A percentile compares a stretch with the other conserved stretches of the same genome.
These are phyloP conservation scores for Otatea glauca DNA, from an alignment of 176 grass and related monocot species.

Conservation along the genomic window DNA sequence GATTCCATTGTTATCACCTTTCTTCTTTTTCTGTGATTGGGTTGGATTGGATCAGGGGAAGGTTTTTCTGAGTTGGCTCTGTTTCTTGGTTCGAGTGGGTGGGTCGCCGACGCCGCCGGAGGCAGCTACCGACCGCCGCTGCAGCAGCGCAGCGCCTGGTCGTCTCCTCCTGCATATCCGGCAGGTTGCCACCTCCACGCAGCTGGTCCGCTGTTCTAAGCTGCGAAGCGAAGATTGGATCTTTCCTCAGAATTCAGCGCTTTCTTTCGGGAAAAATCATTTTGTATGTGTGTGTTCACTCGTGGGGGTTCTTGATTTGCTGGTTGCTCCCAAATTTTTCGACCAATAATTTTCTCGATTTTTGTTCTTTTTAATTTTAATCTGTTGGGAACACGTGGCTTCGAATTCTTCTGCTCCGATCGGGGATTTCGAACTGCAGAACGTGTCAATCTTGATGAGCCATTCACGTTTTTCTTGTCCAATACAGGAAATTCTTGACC, in stretches of 20 bases:
- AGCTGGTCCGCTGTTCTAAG: neutral
- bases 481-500: neutral
- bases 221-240: neutral
- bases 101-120: neutral
- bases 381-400: neutral
- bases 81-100: neutral
- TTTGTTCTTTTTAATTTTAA: neutral
- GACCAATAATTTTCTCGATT: neutral
- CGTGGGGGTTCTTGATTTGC: neutral
- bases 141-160: neutral
- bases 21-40: neutral
- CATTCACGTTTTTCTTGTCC: neutral
- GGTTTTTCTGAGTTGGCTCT: neutral
- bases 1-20: neutral
- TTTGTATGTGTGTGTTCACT: neutral
- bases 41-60: neutral
- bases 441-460: neutral
- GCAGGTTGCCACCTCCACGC: neutral
- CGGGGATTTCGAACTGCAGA: neutral
- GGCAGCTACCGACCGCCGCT: neutral
- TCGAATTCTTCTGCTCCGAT: conserved; percentile 1
- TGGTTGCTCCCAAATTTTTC: conserved; percentile 8
- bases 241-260: neutral
- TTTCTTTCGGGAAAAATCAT: neutral
- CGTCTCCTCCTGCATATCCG: neutral